Conservation (phyloP, 805 yeast species). For the Tetrapisispora namnaoensis region DNA sequence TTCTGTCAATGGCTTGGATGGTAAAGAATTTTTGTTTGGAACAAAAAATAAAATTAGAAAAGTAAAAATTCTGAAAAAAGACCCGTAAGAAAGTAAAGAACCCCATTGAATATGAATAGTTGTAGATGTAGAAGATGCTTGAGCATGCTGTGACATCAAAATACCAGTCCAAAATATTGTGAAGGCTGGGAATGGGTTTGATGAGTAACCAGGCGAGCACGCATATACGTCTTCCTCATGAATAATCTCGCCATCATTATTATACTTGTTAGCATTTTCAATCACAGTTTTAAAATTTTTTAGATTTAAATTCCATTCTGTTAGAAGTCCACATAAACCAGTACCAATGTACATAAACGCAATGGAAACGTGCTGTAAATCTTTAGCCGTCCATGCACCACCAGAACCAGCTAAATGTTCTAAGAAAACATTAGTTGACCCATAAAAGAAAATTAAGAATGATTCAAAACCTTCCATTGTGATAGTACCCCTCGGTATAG, state of each 20-base stretch:
- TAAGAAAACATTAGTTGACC: constrained; percentile 78
- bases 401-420: constrained; percentile 77
- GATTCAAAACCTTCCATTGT: constrained; percentile 85
- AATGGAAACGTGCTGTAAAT: constrained; percentile 80
- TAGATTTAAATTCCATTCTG: constrained; percentile 53
- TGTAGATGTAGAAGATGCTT: constrained; percentile 70
- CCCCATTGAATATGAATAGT: constrained; percentile 92
- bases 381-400: constrained; percentile 84
- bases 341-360: constrained; percentile 89
- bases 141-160: constrained; percentile 90
- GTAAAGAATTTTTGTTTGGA: constrained; percentile 30
- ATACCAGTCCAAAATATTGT: constrained; percentile 95
- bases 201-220: constrained; percentile 67
- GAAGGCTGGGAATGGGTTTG: constrained; percentile 90
- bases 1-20: constrained; percentile 81
- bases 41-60: constrained; percentile 44
- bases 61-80: constrained; percentile 63
- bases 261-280: constrained; percentile 9
- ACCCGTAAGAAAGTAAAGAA: constrained; percentile 65
- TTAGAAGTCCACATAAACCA: constrained; percentile 81
- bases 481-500: constrained; percentile 37
- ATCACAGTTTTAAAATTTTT: constrained; percentile 45
- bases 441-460: constrained; percentile 74
- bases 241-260: constrained; percentile 5
- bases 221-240: constrained; percentile 16